Evolutionary conservation across 2,329 filamentous ascomycete genomes (phyloP), one percentile per base, ranked within the genome.

Genomic region (Neopestalotiopsis sp.): DNA sequence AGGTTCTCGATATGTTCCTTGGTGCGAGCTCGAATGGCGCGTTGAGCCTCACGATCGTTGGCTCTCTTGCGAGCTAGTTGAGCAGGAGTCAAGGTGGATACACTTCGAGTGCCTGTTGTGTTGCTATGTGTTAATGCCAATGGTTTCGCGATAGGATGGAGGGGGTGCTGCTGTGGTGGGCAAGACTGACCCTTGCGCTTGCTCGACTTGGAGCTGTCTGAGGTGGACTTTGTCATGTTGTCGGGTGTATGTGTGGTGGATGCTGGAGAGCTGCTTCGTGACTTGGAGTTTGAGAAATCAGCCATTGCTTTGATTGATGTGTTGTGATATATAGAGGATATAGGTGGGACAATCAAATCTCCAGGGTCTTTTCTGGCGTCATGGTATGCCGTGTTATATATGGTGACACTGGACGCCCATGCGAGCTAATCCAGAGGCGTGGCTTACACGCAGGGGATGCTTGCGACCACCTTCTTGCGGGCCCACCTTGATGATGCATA

Each of bases 11-110:
- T 97, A 78, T 94, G 92, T 76, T 92, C 89, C 83, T 94, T 95
- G 52, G 94, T 97, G 74, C 94, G 88, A 79, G 94, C 93, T 64
- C 94, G 87, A 72, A 97, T 97, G 57, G 93, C 93, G 64, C 94
- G 89, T 82, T 97, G 94, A 57, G 94, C 94, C 81, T 97, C 94
- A 71, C 94, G 89, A 79, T 97, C 94, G 83, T 97, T 97, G 76
- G 94, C 93, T 72, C 95, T 88, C 84, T 97, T 98, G 80, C 94
- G 92, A 38, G 92, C 93, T 69, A 97, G 88, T 81, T 97, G 95
- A 71, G 95, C 92, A 5, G 94, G 92, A 12, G 94, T 97, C 77
- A 97, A 86, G 76, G 93, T 95, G 72, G 94, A 94, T 68, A 97
- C 94, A 72, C 93, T 94, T 73, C 94, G 89, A 69, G 92, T 88